phyloP scores from a whole-genome alignment of 2,329 filamentous ascomycete genomes.

The Talaromyces piceae region DNA sequence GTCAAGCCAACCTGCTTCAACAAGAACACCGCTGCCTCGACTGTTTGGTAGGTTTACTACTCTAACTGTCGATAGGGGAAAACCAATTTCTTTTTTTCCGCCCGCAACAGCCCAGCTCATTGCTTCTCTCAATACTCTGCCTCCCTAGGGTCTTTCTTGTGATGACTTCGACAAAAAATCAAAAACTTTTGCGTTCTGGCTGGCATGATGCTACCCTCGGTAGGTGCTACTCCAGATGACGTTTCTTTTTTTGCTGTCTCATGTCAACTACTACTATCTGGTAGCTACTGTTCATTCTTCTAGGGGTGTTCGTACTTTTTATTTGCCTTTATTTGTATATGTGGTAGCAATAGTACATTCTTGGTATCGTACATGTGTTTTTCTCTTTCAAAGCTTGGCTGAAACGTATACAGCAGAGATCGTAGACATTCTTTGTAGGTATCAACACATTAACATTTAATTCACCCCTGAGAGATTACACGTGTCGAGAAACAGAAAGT shows the following conservation, averaged over 20 bases:
- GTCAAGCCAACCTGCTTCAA: not conserved
- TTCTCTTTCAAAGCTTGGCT: too few species aligned
- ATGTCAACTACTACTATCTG: conserved; percentile 1
- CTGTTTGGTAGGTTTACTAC: conserved; percentile 22
- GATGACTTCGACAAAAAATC: not conserved
- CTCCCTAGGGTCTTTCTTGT: too few species aligned
- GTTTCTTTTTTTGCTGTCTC: not conserved
- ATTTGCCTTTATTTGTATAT: conserved; percentile 8
- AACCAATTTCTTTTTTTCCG: not conserved
- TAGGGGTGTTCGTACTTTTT: conserved; percentile 9
- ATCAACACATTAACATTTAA: too few species aligned
- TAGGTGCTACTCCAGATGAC: conserved; percentile 13
- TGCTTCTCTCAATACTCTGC: conserved; percentile 1
- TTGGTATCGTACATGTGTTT: not conserved
- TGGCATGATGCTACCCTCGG: conserved; percentile 12
- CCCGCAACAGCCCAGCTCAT: conserved; percentile 4
- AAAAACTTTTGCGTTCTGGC: too few species aligned
- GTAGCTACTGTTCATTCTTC: conserved; percentile 3
- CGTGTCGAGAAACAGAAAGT: too few species aligned
- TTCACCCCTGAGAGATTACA: too few species aligned
- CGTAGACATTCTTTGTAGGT: too few species aligned
- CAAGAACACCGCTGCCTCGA: not conserved
- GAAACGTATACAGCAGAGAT: too few species aligned
- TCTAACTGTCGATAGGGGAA: conserved; percentile 19
- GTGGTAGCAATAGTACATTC: conserved; percentile 1